These are phyloP conservation scores for Sarocladiaceae sp. DNA, from an alignment of 2,329 filamentous ascomycete genomes.

Conservation along the genomic window DNA sequence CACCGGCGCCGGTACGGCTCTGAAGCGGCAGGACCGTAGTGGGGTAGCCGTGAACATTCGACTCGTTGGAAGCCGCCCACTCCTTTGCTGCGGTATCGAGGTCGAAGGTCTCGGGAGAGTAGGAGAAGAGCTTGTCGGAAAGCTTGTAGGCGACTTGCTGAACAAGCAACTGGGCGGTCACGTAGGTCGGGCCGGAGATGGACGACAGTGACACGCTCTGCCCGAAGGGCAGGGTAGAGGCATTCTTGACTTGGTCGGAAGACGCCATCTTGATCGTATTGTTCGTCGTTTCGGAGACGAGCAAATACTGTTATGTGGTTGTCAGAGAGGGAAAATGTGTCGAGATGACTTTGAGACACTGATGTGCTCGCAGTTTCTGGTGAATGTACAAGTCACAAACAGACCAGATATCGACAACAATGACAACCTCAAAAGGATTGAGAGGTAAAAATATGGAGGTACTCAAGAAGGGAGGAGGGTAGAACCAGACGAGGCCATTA, in stretches of 20 bases:
- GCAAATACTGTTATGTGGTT: not conserved
- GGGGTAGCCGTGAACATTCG: slow-evolving; percentile 77
- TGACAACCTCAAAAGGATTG: not conserved
- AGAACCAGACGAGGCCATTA: too few relatives aligned
- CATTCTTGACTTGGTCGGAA: slow-evolving; percentile 33
- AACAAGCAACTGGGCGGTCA: slow-evolving; percentile 87
- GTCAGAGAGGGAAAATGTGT: not conserved
- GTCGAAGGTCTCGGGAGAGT: slow-evolving; percentile 90
- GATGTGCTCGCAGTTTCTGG: not conserved
- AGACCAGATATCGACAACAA: slow-evolving; percentile 6
- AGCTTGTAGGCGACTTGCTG: slow-evolving; percentile 95
- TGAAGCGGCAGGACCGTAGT: slow-evolving; percentile 78
- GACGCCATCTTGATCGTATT: slow-evolving; percentile 18
- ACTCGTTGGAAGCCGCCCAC: slow-evolving; percentile 67
- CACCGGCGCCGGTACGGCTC: slow-evolving; percentile 82
- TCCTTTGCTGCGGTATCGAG: slow-evolving; percentile 77
- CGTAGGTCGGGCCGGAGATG: slow-evolving; percentile 85
- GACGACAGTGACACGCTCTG: slow-evolving; percentile 49
- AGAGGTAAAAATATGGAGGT: not conserved
- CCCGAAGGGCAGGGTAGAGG: slow-evolving; percentile 54
- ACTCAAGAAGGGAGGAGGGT: not conserved
- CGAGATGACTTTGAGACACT: not conserved
- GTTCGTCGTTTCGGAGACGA: not conserved
- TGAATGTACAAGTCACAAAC: not conserved
- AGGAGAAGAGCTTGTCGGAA: slow-evolving; percentile 96